Base-by-base conservation (phyloP, 345 rosid genomes). In the Melaleuca quinquenervia region DNA sequence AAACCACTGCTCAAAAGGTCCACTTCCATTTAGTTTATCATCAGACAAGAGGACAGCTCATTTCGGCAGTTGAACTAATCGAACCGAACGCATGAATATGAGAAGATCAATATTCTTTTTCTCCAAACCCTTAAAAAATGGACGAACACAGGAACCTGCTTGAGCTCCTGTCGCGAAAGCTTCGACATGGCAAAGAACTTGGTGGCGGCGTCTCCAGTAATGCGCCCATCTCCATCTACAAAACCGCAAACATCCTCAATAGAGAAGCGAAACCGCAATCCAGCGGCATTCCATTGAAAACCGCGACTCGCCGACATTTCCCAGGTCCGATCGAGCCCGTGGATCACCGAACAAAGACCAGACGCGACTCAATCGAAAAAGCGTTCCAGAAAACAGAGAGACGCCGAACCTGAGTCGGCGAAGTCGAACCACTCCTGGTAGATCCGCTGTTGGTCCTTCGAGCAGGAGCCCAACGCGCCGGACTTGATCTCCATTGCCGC, bases 141-240 rank as follows among this genome's bases (percentile, higher is more conserved):
- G 56, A n/a, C 16, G 3, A 52, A 56, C 82, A 24, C 3, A 13
- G 9, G 27, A 55, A 94, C 98, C 97, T 95, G 97, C 90, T 97
- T 97, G 86, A 97, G 99, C 90, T 97, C 94, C 74, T 90, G 95
- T 21, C 99, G 98, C 86, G 97, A 92, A 85, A 97, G 96, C 82
- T 95, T 95, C 45, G 98, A 93, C 94, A 94, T 87, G 24, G 95
- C 85, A 86, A 96, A 95, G 93, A 97, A 95, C 90, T 91, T 92
- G 0, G 94, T 95, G 41, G 98, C 98, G 82, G 96, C 98, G 54
- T 90, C 91, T 52, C 98, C 98, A 11, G 95, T 93, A 84, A 96
- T 86, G 52, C 98, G 96, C 18, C 98, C 98, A 58, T 96, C 99
- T 82, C 95, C 96, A 76, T 96, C 98, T 95, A 76, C 64, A 26